Percentiles rank a stretch among this genome's conserved stretches.
phyloP scores from a whole-genome alignment of 75 land plant species.

The Cryptomeria japonica region DNA sequence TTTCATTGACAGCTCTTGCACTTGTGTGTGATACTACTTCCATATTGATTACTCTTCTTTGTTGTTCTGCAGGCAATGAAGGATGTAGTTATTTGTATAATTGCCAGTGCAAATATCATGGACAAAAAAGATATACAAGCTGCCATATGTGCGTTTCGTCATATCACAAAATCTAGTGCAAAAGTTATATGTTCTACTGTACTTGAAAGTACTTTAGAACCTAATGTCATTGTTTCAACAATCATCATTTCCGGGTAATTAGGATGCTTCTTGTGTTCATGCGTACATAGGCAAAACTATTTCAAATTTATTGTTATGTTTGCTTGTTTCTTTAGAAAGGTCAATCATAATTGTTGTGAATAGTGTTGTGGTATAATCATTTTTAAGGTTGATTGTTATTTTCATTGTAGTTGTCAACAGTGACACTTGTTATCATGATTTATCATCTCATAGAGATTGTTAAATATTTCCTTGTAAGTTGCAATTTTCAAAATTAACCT shows the following conservation, averaged over 20 bases:
- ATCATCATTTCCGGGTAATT: slow-evolving; percentile 51
- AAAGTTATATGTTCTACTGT: slow-evolving; percentile 42
- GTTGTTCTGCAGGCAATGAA: slow-evolving; percentile 36
- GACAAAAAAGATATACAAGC: slow-evolving; percentile 32
- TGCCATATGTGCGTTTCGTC: slow-evolving; percentile 35
- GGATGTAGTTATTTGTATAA: slow-evolving; percentile 43
- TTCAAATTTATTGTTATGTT: neutral
- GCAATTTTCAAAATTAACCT: neutral
- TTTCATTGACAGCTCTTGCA: neutral
- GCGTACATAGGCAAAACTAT: neutral
- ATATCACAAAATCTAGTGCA: slow-evolving; percentile 23
- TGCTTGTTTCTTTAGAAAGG: neutral
- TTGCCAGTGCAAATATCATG: slow-evolving; percentile 39
- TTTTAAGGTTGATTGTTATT: neutral
- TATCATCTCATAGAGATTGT: too few species aligned
- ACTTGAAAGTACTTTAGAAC: slow-evolving; percentile 51
- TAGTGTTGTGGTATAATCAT: neutral
- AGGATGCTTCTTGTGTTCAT: neutral
- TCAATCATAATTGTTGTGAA: neutral
- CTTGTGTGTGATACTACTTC: neutral
- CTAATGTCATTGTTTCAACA: slow-evolving; percentile 49
- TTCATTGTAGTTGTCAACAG: too few species aligned
- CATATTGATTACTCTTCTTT: slow-evolving; percentile 2
- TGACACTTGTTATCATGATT: too few species aligned
- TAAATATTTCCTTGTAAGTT: too few species aligned